Evolutionary conservation across 2,329 filamentous ascomycete genomes (phyloP), one percentile per base, ranked within the genome.

Genomic region (Arthrinium puccinioides): DNA sequence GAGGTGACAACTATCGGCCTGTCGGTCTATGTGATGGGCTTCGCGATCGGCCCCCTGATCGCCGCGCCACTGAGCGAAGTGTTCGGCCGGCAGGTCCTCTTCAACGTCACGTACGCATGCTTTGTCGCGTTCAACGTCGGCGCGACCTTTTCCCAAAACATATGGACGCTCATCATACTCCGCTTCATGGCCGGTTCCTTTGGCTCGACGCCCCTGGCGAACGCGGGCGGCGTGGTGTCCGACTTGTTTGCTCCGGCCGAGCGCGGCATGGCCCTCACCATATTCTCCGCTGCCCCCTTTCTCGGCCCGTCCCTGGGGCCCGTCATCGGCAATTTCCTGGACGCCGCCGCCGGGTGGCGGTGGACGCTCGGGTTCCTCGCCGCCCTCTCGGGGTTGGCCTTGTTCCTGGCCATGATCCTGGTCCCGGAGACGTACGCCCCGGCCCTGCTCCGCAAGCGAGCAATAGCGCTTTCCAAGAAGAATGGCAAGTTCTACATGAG

Each of bases 351-450:
- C 8, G 78, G 78, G 4, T 84, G 81, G 82, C 64, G 76, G 47
- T 84, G 80, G 80, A 70, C 84, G 14, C 67, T 76, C 56, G 78
- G 77, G 1, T 57, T 83, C 5, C 66, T 79, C 53, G 70, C 71
- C 38, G 72, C 74, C 40, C 77, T 84, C 49, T 75, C 72, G 4
- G 75, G 74, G 10, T 60, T 66, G 10, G 63, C 80, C 36, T 76
- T 70, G 66, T 64, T 79, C 21, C 27, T 64, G 10, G 66, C 66
- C 34, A 45, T 61, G 0, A 41, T 74, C 13, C 41, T 66, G 20
- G 63, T 77, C 4, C 74, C 72, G 3, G 74, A 79, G 52, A 79
- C 75, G 0, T 79, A 78, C 51, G 61, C 69, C 0, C 74, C 75
- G 0, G 64, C 73, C 13, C 57, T 77, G 13, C 63, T 77, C 6